phyloP scores from a whole-genome alignment of 106 monocot genomes.

The Gastrodia elata region DNA sequence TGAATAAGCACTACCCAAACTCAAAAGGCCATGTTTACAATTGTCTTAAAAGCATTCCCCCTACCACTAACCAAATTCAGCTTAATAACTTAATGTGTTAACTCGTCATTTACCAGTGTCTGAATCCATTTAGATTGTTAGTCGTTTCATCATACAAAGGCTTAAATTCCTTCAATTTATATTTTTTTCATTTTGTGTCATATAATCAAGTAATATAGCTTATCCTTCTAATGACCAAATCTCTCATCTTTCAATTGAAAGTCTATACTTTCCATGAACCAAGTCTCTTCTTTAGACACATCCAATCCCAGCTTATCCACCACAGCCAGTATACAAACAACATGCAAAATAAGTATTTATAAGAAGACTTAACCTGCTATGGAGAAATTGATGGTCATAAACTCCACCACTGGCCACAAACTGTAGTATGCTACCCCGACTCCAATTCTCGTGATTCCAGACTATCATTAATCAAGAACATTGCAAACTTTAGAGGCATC shows the following conservation, averaged over 20 bases:
- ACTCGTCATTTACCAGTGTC: neutral
- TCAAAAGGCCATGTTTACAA: neutral
- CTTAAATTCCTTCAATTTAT: neutral
- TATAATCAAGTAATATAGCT: neutral
- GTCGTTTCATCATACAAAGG: neutral
- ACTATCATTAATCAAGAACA: conserved; percentile 28
- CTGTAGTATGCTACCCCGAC: conserved; percentile 97
- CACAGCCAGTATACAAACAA: neutral
- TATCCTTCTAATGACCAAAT: neutral
- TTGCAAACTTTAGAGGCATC: neutral
- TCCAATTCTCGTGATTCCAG: conserved; percentile 96
- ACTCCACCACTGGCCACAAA: conserved; percentile 85
- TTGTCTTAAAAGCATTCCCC: neutral
- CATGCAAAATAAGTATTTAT: neutral
- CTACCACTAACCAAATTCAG: neutral
- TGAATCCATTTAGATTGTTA: neutral
- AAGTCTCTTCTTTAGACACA: neutral
- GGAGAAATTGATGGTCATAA: conserved; percentile 98
- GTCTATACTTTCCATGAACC: neutral
- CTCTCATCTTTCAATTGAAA: neutral
- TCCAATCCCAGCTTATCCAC: neutral
- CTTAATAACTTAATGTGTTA: neutral
- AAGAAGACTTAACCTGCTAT: conserved; percentile 68
- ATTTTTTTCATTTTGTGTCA: neutral
- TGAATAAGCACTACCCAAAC: neutral